Evolutionary conservation across 2,329 filamentous ascomycete genomes (phyloP), one percentile per base, ranked within the genome.

Genomic region (Trichothecium sympodiale): DNA sequence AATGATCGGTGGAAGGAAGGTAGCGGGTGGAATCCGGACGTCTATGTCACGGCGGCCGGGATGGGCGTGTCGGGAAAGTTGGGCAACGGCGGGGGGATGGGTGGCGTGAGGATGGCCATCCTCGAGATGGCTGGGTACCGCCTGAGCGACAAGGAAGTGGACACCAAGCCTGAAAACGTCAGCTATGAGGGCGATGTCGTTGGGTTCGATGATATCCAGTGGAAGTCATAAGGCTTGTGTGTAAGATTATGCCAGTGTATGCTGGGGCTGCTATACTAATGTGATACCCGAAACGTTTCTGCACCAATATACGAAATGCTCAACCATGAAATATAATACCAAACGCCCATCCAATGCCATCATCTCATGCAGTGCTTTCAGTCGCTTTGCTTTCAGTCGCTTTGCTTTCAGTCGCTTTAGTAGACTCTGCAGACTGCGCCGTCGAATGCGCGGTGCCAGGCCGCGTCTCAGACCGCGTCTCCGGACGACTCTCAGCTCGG

Each of bases 71-170:
- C 20, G 20, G 20, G 20, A 10, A 25, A 25, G 20, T 10, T 25
- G 20, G 55, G 54, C 6, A 55, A 54, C 16, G 53, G 52, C 8
- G 59, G 51, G 4, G 62, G 62, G 4, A 51, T 65, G 36, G 59
- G 57, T 3, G 61, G 58, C 7, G 59, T 57, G 18, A 49, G 61
- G 35, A 44, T 51, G 16, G 60, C 58, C 9, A 55, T 64, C 8
- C 33, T 65, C 18, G 57, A 61, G 32, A 56, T 65, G 51, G 60
- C 60, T 2, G 62, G 60, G 4, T 53, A 61, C 31, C 37, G 46
- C 5, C 29, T 53, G 15, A 38, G 46, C 5, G 48, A 51, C 1
- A 53, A 45, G 27, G 17, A 31, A 34, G 47, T 59, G 12, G 49
- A 54, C 36, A 57, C 57, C 28, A 53, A 52, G 30, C 51, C 58